A percentile compares a stretch with the other conserved stretches of the same genome.
These are phyloP conservation scores for Laguncularia racemosa DNA, from an alignment of 345 rosid species.

Conservation along the genomic window DNA sequence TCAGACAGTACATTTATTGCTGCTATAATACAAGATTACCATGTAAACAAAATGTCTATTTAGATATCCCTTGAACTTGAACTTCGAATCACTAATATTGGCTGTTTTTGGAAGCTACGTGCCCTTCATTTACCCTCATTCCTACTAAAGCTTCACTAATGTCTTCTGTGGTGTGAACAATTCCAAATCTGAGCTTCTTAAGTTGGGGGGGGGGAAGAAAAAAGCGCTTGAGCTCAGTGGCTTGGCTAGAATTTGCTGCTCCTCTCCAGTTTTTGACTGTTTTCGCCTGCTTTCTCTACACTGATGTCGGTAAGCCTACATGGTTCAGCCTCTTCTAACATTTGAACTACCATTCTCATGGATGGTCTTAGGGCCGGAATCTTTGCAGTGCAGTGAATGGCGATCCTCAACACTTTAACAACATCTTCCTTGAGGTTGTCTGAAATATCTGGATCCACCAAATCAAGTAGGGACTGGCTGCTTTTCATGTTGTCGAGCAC, in stretches of 20 bases:
- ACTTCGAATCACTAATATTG: too few relatives aligned
- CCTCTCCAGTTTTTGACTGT: background rate
- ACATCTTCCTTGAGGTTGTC: slow-evolving; percentile 41
- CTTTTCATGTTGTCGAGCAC: slow-evolving; percentile 28
- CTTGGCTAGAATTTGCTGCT: background rate
- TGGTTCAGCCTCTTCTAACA: slow-evolving; percentile 64
- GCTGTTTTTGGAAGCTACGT: too few relatives aligned
- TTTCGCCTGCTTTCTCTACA: slow-evolving; percentile 11
- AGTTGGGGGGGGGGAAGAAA: too few relatives aligned
- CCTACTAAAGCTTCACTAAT: too few relatives aligned
- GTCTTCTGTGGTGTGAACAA: too few relatives aligned
- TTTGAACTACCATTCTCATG: slow-evolving; percentile 72
- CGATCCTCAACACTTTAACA: slow-evolving; percentile 49
- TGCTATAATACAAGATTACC: too few relatives aligned
- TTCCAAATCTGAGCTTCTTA: too few relatives aligned
- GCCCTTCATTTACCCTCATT: too few relatives aligned
- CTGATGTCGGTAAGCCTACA: slow-evolving; percentile 18
- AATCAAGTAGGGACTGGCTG: slow-evolving; percentile 29
- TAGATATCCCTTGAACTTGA: too few relatives aligned
- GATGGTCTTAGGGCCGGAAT: slow-evolving; percentile 58
- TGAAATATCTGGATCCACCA: slow-evolving; percentile 42
- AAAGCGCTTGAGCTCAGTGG: too few relatives aligned
- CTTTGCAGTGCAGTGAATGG: slow-evolving; percentile 51
- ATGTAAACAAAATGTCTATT: too few relatives aligned
- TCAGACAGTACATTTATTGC: too few relatives aligned